Percentiles rank a stretch among this genome's conserved stretches.
phyloP scores from a whole-genome alignment of 352 stramenopile genomes.

The Phytopythium litorale region DNA sequence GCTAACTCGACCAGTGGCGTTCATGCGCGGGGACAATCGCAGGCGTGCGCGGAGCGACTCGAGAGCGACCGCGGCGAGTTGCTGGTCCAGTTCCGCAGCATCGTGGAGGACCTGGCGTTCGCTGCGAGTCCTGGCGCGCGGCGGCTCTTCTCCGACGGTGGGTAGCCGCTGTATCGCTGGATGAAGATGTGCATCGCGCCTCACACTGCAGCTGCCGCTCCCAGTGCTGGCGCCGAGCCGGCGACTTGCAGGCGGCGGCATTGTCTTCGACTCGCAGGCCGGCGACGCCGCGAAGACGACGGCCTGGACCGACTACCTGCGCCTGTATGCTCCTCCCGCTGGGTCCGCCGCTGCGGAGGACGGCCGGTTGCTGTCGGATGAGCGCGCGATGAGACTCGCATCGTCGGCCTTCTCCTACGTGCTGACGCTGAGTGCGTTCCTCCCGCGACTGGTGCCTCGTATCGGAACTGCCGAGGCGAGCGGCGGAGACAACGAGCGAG shows the following conservation, averaged over 20 bases:
- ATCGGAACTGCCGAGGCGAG: background rate
- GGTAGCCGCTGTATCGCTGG: background rate
- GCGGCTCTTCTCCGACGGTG: constrained; percentile 44
- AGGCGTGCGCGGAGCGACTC: constrained; percentile 31
- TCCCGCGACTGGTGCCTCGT: constrained; percentile 15
- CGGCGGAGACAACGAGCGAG: background rate
- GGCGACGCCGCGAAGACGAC: background rate
- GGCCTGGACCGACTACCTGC: constrained; percentile 46
- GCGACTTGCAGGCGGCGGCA: background rate
- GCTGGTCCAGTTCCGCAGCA: constrained; percentile 33
- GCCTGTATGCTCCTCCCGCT: constrained; percentile 20
- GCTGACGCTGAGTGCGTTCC: constrained; percentile 53
- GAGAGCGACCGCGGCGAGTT: constrained; percentile 18
- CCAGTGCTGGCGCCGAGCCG: constrained; percentile 27
- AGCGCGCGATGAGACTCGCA: constrained; percentile 35
- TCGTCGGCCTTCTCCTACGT: constrained; percentile 72
- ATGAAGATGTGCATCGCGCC: background rate
- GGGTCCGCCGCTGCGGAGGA: constrained; percentile 5
- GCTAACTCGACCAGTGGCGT: background rate
- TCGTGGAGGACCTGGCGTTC: constrained; percentile 41
- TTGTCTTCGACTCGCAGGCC: background rate
- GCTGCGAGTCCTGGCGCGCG: constrained; percentile 28
- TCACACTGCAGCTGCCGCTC: background rate
- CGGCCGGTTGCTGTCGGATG: constrained; percentile 25
- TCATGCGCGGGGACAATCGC: background rate